Base-by-base conservation (phyloP, 1,284 basidiomycete species). In the Rugosomyces carneus region DNA sequence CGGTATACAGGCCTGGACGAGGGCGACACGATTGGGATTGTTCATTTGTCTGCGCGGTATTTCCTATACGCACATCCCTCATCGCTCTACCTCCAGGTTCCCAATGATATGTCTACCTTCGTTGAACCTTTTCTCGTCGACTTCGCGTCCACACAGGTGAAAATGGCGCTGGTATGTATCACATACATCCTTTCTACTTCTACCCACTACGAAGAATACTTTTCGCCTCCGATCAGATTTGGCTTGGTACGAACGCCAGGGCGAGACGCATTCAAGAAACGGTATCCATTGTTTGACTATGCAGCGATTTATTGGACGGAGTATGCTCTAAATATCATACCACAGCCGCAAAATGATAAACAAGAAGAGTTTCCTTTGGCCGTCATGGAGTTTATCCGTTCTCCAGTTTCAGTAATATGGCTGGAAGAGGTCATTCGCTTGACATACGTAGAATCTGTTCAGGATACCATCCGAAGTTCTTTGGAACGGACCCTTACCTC, bases 381-480 rank as follows among this genome's bases (percentile, higher is more conserved):
- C n/a, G n/a, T n/a, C n/a, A 6, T 6, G 7, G 35, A 36, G 7
- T 47, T 47, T 26, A 27, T 35, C 11, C 21, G n/a, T n/a, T 41
- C 38, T 24, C 8, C 46, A 10, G 42, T 29, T 29, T 47, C 46
- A 13, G 24, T 27, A 7, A 24, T 44, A 5, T 48, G 46, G 46
- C 16, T 48, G 3, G 41, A 43, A 11, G 46, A 48, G 16, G 40
- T 40, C 11, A 31, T 44, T 13, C 35, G 34, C 19, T 8, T 19
- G 13, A 19, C 18, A 18, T 41, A 42, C 13, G 23, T 40, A 11
- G 46, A 48, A 21, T 44, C 32, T 15, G 37, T 29, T 3, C 10
- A 32, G 1, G 39, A 39, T 16, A 40, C 27, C 8, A 24, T 39
- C 10, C 46, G 41, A 2, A 27, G 37, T 35, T 40, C 44, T 36